Conservation (phyloP, 2,329 filamentous ascomycete species). For the Endocalyx cinctus region DNA sequence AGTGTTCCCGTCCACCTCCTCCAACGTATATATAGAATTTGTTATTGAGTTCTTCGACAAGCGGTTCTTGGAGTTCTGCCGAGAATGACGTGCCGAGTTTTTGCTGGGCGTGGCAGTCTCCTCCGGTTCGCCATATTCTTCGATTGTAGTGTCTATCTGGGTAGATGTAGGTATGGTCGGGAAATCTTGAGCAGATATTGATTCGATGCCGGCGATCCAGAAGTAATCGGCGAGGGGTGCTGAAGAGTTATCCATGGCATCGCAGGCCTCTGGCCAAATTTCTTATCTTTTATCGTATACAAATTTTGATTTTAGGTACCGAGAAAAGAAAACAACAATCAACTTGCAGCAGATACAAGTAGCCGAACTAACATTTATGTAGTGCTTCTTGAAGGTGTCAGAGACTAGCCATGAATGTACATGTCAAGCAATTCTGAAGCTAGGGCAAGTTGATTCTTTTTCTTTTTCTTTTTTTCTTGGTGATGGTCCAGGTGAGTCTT, state of each 20-base stretch:
- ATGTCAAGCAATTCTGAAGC: too few species aligned
- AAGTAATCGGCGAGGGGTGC: slow-evolving; percentile 69
- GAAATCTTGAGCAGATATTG: slow-evolving; percentile 59
- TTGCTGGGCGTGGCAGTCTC: slow-evolving; percentile 33
- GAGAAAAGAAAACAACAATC: too few species aligned
- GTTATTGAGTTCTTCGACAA: slow-evolving; percentile 48
- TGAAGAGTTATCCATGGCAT: slow-evolving; percentile 57
- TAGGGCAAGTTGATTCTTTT: too few species aligned
- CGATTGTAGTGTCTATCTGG: slow-evolving; percentile 54
- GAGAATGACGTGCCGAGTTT: slow-evolving; percentile 51
- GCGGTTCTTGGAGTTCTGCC: slow-evolving; percentile 55
- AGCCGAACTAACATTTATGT: too few species aligned
- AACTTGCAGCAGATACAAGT: too few species aligned
- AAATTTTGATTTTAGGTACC: too few species aligned
- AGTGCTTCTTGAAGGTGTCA: too few species aligned
- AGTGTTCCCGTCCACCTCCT: slow-evolving; percentile 55
- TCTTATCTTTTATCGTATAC: slow-evolving; percentile 6
- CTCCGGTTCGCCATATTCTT: slow-evolving; percentile 57
- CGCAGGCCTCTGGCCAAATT: slow-evolving; percentile 17
- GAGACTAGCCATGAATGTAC: too few species aligned
- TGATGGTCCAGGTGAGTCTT: too few species aligned
- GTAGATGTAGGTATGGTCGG: slow-evolving; percentile 32
- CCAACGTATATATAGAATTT: slow-evolving; percentile 51
- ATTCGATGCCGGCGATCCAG: slow-evolving; percentile 70
- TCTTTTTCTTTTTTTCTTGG: too few species aligned